Evolutionary conservation across 192 early-diverging fungal genomes (phyloP).

Genomic region (Backusella tarrabulga): DNA sequence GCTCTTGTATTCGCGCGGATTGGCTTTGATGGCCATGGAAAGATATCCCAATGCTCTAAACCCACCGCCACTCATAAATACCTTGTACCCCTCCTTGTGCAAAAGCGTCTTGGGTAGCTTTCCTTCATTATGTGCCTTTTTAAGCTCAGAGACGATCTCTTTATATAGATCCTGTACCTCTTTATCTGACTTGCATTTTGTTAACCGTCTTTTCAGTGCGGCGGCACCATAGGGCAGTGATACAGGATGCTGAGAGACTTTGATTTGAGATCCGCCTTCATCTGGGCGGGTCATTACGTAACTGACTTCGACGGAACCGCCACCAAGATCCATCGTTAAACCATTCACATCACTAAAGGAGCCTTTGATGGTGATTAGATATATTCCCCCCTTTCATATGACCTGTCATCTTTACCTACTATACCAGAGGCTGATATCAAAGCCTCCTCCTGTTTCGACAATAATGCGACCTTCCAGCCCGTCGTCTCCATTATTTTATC

Average conservation of each 20-base stretch:
- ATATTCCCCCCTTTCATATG: neutral
- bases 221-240: conserved; percentile 54
- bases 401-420: conserved; percentile 30
- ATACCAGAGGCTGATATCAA: conserved; percentile 51
- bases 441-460: conserved; percentile 49
- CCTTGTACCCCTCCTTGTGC: conserved; percentile 34
- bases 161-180: conserved; percentile 18
- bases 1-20: conserved; percentile 10
- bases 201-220: conserved; percentile 42
- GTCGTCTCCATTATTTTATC: conserved; percentile 38
- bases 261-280: conserved; percentile 13
- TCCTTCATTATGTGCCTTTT: conserved; percentile 28
- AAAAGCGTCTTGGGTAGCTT: conserved; percentile 15
- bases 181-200: conserved; percentile 25
- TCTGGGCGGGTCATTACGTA: conserved; percentile 31
- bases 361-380: conserved; percentile 6
- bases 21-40: conserved; percentile 44
- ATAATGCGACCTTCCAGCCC: conserved; percentile 39
- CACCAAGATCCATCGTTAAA: conserved; percentile 56
- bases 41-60: conserved; percentile 53
- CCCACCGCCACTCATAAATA: conserved; percentile 58
- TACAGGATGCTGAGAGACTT: conserved; percentile 28
- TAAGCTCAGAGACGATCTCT: conserved; percentile 36
- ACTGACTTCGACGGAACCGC: conserved; percentile 57
- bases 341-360: conserved; percentile 51